A percentile compares a stretch with the other conserved stretches of the same genome.
phyloP scores from a whole-genome alignment of 345 rosid genomes.

The Euphorbia pulcherrima region DNA sequence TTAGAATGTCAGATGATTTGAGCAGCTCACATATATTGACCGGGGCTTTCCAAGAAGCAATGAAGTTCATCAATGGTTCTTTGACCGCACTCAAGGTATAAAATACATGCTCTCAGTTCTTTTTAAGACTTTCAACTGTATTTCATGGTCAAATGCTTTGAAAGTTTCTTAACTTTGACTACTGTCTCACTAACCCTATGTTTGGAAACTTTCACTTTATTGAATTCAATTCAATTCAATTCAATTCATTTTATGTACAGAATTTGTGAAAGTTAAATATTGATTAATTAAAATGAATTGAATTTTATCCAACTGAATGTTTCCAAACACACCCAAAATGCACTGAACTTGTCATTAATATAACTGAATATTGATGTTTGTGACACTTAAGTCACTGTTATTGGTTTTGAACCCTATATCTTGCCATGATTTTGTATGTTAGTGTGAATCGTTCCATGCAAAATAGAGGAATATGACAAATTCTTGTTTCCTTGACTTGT shows the following conservation, averaged over 20 bases:
- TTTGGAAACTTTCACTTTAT: too few relatives aligned
- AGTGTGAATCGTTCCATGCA: too few relatives aligned
- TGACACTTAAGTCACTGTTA: not conserved
- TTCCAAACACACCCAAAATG: too few relatives aligned
- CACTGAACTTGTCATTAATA: not conserved
- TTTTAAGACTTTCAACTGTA: not conserved
- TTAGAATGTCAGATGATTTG: slow-evolving; percentile 78
- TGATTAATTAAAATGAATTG: too few relatives aligned
- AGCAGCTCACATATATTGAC: slow-evolving; percentile 69
- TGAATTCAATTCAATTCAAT: too few relatives aligned
- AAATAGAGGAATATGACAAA: not conserved
- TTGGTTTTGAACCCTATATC: not conserved
- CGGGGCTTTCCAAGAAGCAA: slow-evolving; percentile 75
- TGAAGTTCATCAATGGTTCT: slow-evolving; percentile 69
- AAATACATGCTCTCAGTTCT: too few relatives aligned
- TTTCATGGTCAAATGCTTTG: too few relatives aligned
- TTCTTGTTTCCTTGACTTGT: slow-evolving; percentile 5
- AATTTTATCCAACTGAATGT: too few relatives aligned
- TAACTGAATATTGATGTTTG: not conserved
- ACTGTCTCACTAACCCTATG: too few relatives aligned
- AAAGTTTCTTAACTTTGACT: too few relatives aligned
- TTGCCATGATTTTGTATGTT: not conserved
- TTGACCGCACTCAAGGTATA: slow-evolving; percentile 60
- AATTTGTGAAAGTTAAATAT: too few relatives aligned
- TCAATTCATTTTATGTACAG: too few relatives aligned